Evolutionary conservation across 208 protist species (phyloP).

Genomic region (Acanthamoeba triangularis): DNA sequence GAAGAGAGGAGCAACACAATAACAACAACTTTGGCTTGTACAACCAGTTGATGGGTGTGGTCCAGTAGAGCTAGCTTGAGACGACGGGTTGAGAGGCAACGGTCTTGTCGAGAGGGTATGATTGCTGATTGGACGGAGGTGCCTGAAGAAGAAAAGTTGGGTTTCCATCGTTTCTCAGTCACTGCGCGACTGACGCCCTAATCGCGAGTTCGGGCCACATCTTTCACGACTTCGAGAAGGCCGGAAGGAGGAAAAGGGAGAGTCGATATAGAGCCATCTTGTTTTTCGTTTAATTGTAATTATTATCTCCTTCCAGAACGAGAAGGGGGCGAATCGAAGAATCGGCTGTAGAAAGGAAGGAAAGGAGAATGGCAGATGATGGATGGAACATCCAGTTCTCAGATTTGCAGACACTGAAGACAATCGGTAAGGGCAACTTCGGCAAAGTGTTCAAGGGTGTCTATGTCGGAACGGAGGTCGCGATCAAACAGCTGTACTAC

Average conservation of each 20-base stretch:
- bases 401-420: constrained; percentile 20
- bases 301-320: not conserved
- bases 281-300: too few species aligned
- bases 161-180: too few species aligned
- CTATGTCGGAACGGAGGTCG: constrained; percentile 13
- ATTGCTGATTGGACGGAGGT: not conserved
- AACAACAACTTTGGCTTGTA: too few species aligned
- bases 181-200: not conserved
- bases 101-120: too few species aligned
- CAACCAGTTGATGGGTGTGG: too few species aligned
- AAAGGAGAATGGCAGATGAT: constrained; percentile 31
- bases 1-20: too few species aligned
- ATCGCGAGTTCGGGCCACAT: not conserved
- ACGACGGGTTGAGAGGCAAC: too few species aligned
- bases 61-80: too few species aligned
- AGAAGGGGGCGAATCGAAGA: not conserved
- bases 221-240: not conserved
- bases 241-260: too few species aligned
- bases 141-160: not conserved
- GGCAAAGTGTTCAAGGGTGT: constrained; percentile 52
- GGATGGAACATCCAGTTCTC: constrained; percentile 66
- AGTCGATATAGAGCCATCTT: not conserved
- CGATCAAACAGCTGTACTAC: constrained; percentile 67
- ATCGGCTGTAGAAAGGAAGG: not conserved
- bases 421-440: constrained; percentile 8